Evolutionary conservation across 805 yeast genomes (phyloP), one percentile per base, ranked within the genome.

Genomic region (Torulaspora franciscae): DNA sequence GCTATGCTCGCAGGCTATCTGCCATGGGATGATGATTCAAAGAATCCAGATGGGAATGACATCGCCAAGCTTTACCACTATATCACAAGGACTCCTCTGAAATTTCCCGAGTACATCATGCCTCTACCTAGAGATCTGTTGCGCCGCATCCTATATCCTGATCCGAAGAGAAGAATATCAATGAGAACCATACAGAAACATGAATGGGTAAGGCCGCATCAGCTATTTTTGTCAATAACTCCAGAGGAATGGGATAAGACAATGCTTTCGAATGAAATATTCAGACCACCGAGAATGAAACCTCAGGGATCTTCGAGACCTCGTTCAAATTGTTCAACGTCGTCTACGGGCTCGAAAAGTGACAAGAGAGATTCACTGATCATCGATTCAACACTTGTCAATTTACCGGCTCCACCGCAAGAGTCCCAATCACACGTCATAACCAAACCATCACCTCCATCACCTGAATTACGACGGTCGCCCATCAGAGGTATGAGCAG

Each of bases 1-100:
- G 97, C 98, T 8, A 93, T 93, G 96, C 72, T 93, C 39, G 91
- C 98, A 0, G 99, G 99, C 1, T 93, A 93, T 65, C 73, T 93
- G 49, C 99, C 99, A 1, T 93, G 88, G 72, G 99, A 93, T 61
- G 99, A 93, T 66, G 99, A 93, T 64, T 93, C 96, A 15, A 83
- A 85, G 43, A 93, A 93, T 61, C 98, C 96, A 28, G 96, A 91
- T 62, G 96, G 97, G 41, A 85, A 90, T 45, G 95, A 93, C 66
- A 91, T 93, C 60, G 86, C 90, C 17, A 82, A 84, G 61, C 73
- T 93, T 48, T 93, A 93, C 69, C 86, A 83, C 60, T 93, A 93
- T 68, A 93, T 93, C 52, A 88, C 96, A 19, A 75, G 81, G 41
- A 88, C 97, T 1, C 87, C 96, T 3, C 72, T 93, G 57, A 93